These are phyloP conservation scores for Thoreauomyces humboldtii DNA, from an alignment of 192 early-diverging fungal genomes.

Conservation along the genomic window DNA sequence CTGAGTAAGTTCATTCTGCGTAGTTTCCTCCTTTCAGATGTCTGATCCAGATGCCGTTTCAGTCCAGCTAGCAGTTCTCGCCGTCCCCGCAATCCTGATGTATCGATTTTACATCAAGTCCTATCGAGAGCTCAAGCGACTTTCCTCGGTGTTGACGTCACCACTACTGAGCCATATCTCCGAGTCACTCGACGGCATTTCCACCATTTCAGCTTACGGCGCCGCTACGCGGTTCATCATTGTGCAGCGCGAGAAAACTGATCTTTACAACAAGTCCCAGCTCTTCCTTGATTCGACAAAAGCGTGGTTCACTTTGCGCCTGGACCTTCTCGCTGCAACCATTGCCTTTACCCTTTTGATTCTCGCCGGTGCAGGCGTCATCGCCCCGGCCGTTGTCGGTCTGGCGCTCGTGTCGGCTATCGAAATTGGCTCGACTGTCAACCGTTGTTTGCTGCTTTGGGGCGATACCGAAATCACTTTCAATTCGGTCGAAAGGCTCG, in stretches of 20 bases:
- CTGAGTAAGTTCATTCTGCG: slow-evolving; percentile 14
- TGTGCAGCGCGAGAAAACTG: not conserved
- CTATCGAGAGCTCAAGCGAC: slow-evolving; percentile 29
- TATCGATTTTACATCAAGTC: slow-evolving; percentile 33
- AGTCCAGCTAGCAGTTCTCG: slow-evolving; percentile 21
- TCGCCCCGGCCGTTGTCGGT: not conserved
- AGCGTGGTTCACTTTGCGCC: slow-evolving; percentile 26
- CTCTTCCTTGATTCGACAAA: slow-evolving; percentile 4
- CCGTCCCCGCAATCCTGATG: slow-evolving; percentile 14
- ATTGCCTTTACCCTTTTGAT: slow-evolving; percentile 7
- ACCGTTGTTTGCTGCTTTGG: not conserved
- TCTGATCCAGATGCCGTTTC: no score
- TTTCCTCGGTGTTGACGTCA: slow-evolving; percentile 21
- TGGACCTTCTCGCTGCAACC: not conserved
- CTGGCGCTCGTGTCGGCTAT: slow-evolving; percentile 15
- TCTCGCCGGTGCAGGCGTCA: slow-evolving; percentile 4
- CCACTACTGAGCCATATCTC: slow-evolving; percentile 31
- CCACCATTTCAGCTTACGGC: slow-evolving; percentile 27
- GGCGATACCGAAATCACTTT: slow-evolving; percentile 16
- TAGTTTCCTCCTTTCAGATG: no score
- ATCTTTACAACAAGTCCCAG: slow-evolving; percentile 8
- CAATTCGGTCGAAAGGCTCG: slow-evolving; percentile 56
- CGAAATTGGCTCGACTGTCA: not conserved
- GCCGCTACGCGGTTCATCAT: not conserved
- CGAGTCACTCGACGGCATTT: slow-evolving; percentile 30